Evolutionary conservation across 2,329 filamentous ascomycete species (phyloP), one percentile per base, ranked within the genome.

Genomic region (Colletotrichum orchidophilum): DNA sequence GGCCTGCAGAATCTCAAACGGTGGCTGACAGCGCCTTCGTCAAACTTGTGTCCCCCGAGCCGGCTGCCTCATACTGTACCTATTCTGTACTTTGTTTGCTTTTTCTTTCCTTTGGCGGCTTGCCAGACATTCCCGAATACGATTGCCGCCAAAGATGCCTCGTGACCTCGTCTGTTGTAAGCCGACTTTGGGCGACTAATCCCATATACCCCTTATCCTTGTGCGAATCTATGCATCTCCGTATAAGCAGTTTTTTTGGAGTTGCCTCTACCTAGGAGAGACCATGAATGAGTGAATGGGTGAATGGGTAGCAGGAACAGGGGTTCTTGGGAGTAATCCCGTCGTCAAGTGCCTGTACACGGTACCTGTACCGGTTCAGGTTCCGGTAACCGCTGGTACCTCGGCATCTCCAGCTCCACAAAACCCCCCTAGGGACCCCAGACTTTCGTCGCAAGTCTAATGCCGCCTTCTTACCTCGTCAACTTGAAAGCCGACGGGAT

Each of bases 351-450:
- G n/a, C n/a, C n/a, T n/a, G n/a, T n/a, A n/a, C n/a, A n/a, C n/a
- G 13, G 21, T 24, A 21, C 15, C 53, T 21, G n/a, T 39, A 58
- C 54, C n/a, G n/a, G n/a, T 33, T 21, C 27, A n/a, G n/a, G 49
- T 62, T 13, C 59, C 59, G 42, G 46, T 62, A 62, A 35, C 59
- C 59, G 46, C 52, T 60, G 64, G 65, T 50, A 71, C 69, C 69
- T 71, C 69, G 69, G 69, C 64, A 68, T 71, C 42, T 68, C 69
- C 46, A 62, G 35, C 35, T 33, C 58, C 58, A 61, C 26, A 50
- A 18, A 29, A 50, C 55, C 27, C 42, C 33, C 46, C 65, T 60
- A 52, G 55, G 59, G 54, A 70, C 42, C 39, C 65, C 52, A 63
- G 31, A 53, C 31, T 39, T 26, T 31, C 29, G 24, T 57, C 27